Evolutionary conservation across 1,284 basidiomycete genomes (phyloP).

Genomic region (Cystobasidium slooffiae): DNA sequence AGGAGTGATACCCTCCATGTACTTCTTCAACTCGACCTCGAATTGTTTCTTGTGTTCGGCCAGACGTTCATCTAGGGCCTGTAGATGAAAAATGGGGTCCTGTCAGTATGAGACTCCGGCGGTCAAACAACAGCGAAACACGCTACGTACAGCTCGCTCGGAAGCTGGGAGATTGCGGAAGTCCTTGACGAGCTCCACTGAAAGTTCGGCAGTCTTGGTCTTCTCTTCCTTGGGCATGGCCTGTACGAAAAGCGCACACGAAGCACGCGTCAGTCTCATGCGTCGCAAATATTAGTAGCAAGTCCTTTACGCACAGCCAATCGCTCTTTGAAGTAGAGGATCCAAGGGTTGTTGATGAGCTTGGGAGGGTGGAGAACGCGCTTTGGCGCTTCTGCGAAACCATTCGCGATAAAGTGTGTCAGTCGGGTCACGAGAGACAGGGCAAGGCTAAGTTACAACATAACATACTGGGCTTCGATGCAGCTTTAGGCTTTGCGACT

Average conservation of each 20-base stretch:
- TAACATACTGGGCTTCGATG: conserved; percentile 17
- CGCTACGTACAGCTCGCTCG: conserved; percentile 49
- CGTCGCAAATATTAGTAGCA: neutral
- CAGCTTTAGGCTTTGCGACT: conserved; percentile 10
- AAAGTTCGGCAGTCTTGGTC: conserved; percentile 55
- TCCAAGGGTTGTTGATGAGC: conserved; percentile 56
- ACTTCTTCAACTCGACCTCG: conserved; percentile 54
- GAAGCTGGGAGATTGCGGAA: conserved; percentile 55
- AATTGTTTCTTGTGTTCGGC: conserved; percentile 54
- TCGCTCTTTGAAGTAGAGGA: conserved; percentile 57
- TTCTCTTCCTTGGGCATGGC: conserved; percentile 53
- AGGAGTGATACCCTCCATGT: conserved; percentile 55
- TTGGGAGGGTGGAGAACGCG: conserved; percentile 57
- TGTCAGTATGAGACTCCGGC: neutral
- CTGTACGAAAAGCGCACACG: conserved; percentile 50
- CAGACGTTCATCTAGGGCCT: conserved; percentile 46
- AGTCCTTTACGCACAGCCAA: conserved; percentile 43
- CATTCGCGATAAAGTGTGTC: neutral
- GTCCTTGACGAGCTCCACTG: conserved; percentile 54
- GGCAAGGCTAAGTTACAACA: too few relatives aligned
- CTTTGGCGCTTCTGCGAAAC: conserved; percentile 30
- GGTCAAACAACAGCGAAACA: neutral
- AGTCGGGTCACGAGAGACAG: too few relatives aligned
- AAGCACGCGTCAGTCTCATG: neutral
- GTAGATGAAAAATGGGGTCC: neutral